Conservation (phyloP, 441 rosid species). For the Hura crepitans region DNA sequence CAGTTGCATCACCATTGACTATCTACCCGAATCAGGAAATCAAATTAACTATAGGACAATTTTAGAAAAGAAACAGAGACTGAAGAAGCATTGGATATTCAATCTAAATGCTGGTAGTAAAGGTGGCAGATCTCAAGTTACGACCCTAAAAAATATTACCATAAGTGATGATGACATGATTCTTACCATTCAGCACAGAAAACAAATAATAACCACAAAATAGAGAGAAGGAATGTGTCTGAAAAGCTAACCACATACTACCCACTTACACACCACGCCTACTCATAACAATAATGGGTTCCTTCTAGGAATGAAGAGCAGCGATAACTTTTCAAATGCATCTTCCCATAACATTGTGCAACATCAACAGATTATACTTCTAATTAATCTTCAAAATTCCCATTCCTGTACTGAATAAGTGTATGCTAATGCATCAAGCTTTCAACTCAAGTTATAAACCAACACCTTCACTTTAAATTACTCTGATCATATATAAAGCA, state of each 20-base stretch:
- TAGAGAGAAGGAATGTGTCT: not conserved
- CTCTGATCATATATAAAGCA: conserved; percentile 2
- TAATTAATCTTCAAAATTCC: not conserved
- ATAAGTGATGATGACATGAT: not conserved
- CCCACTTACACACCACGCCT: conserved; percentile 16
- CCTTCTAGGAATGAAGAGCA: conserved; percentile 16
- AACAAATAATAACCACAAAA: not conserved
- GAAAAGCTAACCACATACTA: conserved; percentile 8
- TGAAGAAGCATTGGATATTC: not conserved
- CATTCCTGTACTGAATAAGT: not conserved
- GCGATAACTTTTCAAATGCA: not conserved
- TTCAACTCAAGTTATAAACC: conserved; percentile 10
- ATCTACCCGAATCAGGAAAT: conserved; percentile 3
- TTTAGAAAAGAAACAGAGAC: not conserved
- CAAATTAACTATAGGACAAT: not conserved
- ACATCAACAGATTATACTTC: conserved; percentile 18
- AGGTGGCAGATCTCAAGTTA: not conserved
- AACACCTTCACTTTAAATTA: conserved; percentile 14
- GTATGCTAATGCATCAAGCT: conserved; percentile 1
- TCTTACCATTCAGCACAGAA: not conserved
- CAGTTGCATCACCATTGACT: not conserved
- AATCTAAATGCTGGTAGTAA: conserved; percentile 10
- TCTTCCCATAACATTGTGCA: conserved; percentile 9
- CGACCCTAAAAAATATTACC: conserved; percentile 4
- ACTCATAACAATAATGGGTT: conserved; percentile 5